phyloP scores from a whole-genome alignment of 441 rosid species.

The Breynia disticha region DNA sequence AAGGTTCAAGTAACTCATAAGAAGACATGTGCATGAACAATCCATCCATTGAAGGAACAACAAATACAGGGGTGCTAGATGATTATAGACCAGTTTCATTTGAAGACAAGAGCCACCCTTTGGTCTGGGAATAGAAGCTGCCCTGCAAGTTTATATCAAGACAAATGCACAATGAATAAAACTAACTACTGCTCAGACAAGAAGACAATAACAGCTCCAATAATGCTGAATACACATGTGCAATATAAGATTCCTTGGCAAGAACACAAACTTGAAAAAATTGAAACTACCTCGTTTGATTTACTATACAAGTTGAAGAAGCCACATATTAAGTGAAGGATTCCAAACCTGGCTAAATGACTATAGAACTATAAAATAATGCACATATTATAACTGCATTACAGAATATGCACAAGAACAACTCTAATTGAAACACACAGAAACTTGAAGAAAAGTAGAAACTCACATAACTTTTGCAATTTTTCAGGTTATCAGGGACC shows the following conservation, averaged over 20 bases:
- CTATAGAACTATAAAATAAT: too few species aligned
- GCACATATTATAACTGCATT: too few species aligned
- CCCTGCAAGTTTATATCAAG: slow-evolving; percentile 23
- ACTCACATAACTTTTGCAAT: too few species aligned
- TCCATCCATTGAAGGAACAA: slow-evolving; percentile 48
- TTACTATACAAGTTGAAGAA: too few species aligned
- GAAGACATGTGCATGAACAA: slow-evolving; percentile 34
- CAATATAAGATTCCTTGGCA: neutral
- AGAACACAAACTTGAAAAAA: neutral
- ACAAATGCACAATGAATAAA: neutral
- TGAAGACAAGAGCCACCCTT: slow-evolving; percentile 30
- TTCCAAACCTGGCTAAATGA: too few species aligned
- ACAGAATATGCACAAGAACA: too few species aligned
- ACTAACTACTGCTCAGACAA: neutral
- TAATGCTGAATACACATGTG: neutral
- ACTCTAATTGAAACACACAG: too few species aligned
- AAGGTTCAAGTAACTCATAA: slow-evolving; percentile 35
- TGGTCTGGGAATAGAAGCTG: slow-evolving; percentile 39
- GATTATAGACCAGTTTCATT: slow-evolving; percentile 41
- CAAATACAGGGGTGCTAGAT: slow-evolving; percentile 35
- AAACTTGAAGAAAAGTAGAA: too few species aligned
- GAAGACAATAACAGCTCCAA: neutral
- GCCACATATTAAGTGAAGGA: too few species aligned
- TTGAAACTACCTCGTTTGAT: too few species aligned
- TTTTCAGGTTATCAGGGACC: too few species aligned